These are phyloP conservation scores for Euryodendron excelsum DNA, from an alignment of 148 eudicot genomes.

Conservation along the genomic window DNA sequence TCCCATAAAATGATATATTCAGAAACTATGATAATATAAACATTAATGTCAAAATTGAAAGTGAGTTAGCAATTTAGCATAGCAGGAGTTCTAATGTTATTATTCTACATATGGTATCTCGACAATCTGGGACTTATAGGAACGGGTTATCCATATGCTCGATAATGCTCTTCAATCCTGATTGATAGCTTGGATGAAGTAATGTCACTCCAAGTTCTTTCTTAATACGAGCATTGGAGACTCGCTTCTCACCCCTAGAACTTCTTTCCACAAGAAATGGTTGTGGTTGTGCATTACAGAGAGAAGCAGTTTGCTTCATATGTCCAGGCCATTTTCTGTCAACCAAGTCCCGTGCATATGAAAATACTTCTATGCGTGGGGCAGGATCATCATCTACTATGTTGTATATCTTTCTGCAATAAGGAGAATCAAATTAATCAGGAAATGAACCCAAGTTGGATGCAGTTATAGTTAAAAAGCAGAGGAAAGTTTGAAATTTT, in stretches of 20 bases:
- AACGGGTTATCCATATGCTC: slow-evolving; percentile 40
- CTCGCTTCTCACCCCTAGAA: slow-evolving; percentile 61
- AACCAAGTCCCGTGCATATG: slow-evolving; percentile 51
- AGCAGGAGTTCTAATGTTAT: too few relatives aligned
- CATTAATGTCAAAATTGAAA: not conserved
- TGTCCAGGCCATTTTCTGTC: slow-evolving; percentile 57
- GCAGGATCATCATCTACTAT: slow-evolving; percentile 92
- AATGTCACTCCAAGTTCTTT: slow-evolving; percentile 57
- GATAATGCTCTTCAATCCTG: slow-evolving; percentile 65
- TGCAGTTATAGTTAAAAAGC: too few relatives aligned
- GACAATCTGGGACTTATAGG: too few relatives aligned
- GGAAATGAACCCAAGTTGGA: not conserved
- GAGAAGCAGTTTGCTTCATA: slow-evolving; percentile 15
- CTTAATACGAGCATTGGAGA: slow-evolving; percentile 68
- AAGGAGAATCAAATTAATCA: not conserved
- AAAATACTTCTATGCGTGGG: slow-evolving; percentile 64
- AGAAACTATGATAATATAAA: not conserved
- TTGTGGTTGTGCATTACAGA: slow-evolving; percentile 13
- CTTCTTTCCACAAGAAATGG: not conserved
- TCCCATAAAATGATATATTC: not conserved
- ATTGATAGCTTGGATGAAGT: slow-evolving; percentile 66
- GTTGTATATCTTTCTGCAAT: slow-evolving; percentile 57
- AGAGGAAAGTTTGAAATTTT: not conserved
- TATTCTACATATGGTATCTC: too few relatives aligned
- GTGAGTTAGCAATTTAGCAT: too few relatives aligned